phyloP scores from a whole-genome alignment of 306 rosid species.

The Dryas octopetala region DNA sequence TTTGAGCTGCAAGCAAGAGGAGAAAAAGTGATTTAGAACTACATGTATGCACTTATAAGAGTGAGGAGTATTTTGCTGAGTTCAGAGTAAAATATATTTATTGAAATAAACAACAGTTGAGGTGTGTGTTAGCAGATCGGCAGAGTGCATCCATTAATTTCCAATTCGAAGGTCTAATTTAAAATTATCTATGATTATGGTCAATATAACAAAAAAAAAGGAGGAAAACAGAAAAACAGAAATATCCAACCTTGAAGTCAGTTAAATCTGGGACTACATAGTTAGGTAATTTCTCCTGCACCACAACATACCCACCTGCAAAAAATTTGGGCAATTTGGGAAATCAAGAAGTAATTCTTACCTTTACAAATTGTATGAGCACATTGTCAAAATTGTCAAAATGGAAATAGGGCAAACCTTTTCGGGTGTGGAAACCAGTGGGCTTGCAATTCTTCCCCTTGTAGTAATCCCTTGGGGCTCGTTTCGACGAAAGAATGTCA shows the following conservation, averaged over 20 bases:
- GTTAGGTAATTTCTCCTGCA: conserved; percentile 35
- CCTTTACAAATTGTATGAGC: neutral
- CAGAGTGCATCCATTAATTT: neutral
- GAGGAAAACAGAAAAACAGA: neutral
- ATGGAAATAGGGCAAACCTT: conserved; percentile 44
- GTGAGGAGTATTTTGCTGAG: neutral
- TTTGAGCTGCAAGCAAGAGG: conserved; percentile 30
- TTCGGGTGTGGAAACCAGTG: conserved; percentile 83
- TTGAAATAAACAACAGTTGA: neutral
- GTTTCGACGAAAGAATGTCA: conserved; percentile 68
- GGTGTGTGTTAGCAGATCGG: no score
- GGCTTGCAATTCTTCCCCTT: conserved; percentile 91
- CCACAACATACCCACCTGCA: conserved; percentile 44
- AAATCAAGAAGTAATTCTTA: neutral
- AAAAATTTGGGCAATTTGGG: neutral
- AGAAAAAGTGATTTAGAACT: neutral
- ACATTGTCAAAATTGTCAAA: neutral
- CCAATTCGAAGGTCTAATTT: neutral
- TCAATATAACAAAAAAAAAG: neutral
- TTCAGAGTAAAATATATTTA: neutral
- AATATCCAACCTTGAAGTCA: conserved; percentile 31
- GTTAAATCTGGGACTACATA: conserved; percentile 45
- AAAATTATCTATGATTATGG: neutral
- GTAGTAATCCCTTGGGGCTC: conserved; percentile 75
- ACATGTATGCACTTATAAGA: neutral